Evolutionary conservation across 2,329 filamentous ascomycete species (phyloP), one percentile per base, ranked within the genome.

Genomic region (Alternaria sp.): DNA sequence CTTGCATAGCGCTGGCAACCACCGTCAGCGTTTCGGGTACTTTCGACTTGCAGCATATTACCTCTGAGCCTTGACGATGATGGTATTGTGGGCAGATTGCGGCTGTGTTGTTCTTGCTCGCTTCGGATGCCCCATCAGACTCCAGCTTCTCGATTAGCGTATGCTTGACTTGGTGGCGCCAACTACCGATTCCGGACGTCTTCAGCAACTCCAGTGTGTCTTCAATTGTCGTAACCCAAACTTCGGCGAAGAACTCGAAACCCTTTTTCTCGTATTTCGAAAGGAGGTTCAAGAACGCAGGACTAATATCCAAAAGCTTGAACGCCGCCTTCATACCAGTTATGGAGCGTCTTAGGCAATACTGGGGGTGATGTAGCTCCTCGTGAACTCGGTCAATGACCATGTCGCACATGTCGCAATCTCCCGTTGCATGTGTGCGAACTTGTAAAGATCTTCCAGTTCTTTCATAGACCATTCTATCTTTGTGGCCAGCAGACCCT

Each of bases 381-480:
- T 25, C 22, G 22, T 25, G 22, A 25, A 25, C 0, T 25, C 5
- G 22, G 22, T 25, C 22, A 25, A 25, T 25, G 22, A 25, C 22
- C 5, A 25, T 25, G 22, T 25, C 22, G 22, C 22, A 25, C 22
- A 25, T 0, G 22, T 25, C 22, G 25, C 9, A 14, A 11, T 52
- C 41, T 32, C 20, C 52, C 22, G 44, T 40, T 5, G 36, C 22
- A 20, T 43, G 38, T 43, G 38, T 12, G 58, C 28, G 40, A 60
- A 52, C 18, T 25, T 30, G 22, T 60, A 60, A 5, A 57, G 40
- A 20, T 51, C 46, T 45, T 45, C 12, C 9, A 60, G 16, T n/a
- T 60, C 20, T 4, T 28, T 12, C 10, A 57, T 56, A 4, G 27
- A 46, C 53, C 58, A 57, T 10, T 60, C 41, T 20, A 56, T 57